Conservation (phyloP, 495 filamentous ascomycete species). For the Aspergillus funiculosus region DNA sequence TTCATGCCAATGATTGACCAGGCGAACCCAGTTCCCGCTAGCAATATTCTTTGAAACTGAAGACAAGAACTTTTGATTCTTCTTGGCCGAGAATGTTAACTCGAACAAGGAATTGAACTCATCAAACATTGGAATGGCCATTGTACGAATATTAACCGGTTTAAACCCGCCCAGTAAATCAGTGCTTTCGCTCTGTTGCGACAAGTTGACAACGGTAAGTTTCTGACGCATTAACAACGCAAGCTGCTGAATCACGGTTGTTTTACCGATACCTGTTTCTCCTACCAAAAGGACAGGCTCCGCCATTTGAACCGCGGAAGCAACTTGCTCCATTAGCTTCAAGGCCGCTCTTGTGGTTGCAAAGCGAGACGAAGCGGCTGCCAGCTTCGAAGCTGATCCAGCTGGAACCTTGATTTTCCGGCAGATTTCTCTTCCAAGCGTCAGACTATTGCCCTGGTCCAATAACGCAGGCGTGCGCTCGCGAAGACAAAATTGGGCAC, state of each 20-base stretch:
- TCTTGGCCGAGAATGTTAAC: constrained; percentile 74
- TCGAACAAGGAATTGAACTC: constrained; percentile 87
- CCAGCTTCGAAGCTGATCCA: constrained; percentile 29
- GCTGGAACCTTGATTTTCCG: constrained; percentile 40
- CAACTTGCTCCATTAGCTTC: constrained; percentile 70
- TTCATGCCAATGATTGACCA: constrained; percentile 81
- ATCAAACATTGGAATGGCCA: constrained; percentile 86
- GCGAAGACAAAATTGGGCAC: constrained; percentile 62
- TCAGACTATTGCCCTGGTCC: constrained; percentile 51
- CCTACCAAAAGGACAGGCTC: constrained; percentile 92
- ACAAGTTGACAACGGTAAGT: constrained; percentile 86
- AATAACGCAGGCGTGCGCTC: constrained; percentile 61
- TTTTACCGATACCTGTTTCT: constrained; percentile 98
- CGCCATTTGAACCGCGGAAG: constrained; percentile 68
- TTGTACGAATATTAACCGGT: constrained; percentile 79
- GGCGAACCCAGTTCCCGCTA: constrained; percentile 75
- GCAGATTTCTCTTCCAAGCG: constrained; percentile 60
- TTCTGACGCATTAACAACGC: constrained; percentile 75
- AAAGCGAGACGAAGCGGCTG: constrained; percentile 37
- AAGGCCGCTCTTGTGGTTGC: constrained; percentile 42
- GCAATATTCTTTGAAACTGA: constrained; percentile 71
- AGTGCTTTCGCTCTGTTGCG: constrained; percentile 92
- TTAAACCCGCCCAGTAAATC: constrained; percentile 95
- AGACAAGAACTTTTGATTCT: constrained; percentile 80
- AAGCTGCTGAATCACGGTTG: constrained; percentile 87